Evolutionary conservation across 2,329 filamentous ascomycete species (phyloP).

Genomic region (Mariannaea elegans): DNA sequence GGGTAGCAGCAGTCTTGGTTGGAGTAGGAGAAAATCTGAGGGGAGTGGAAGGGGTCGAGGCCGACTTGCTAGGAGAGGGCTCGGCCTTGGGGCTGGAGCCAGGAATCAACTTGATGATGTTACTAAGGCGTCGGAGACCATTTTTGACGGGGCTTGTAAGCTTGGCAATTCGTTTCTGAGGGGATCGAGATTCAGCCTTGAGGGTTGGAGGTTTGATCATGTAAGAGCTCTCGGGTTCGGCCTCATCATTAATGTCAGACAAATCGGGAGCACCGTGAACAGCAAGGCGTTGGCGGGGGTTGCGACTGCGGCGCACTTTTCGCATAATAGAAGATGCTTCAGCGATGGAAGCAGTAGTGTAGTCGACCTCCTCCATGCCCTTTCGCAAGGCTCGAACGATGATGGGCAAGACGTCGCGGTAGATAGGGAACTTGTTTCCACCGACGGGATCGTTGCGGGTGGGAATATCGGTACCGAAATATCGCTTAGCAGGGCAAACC

Average conservation of each 20-base stretch:
- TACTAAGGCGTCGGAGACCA: constrained; percentile 38
- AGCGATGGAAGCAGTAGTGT: constrained; percentile 39
- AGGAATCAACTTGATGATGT: constrained; percentile 44
- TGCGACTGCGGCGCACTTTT: constrained; percentile 26
- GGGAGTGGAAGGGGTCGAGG: constrained; percentile 39
- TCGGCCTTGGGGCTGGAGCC: constrained; percentile 31
- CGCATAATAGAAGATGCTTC: constrained; percentile 34
- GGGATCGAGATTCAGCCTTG: constrained; percentile 41
- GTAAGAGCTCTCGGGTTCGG: constrained; percentile 41
- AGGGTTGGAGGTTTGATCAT: constrained; percentile 32
- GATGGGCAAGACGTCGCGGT: constrained; percentile 38
- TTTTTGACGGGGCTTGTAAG: constrained; percentile 40
- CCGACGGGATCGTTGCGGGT: constrained; percentile 24
- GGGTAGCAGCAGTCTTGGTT: not conserved
- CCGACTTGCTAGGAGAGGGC: constrained; percentile 45
- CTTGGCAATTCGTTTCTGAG: constrained; percentile 42
- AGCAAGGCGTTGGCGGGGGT: constrained; percentile 37
- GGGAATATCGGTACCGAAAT: constrained; percentile 25
- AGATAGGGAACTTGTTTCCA: constrained; percentile 41
- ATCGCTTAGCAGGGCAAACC: constrained; percentile 43
- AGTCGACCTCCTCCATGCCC: constrained; percentile 35
- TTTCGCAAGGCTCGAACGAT: constrained; percentile 33
- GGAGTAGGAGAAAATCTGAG: constrained; percentile 29
- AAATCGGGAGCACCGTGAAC: constrained; percentile 36
- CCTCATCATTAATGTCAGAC: constrained; percentile 40